Conservation (phyloP, 441 rosid genomes). For the Brassica balearica region DNA sequence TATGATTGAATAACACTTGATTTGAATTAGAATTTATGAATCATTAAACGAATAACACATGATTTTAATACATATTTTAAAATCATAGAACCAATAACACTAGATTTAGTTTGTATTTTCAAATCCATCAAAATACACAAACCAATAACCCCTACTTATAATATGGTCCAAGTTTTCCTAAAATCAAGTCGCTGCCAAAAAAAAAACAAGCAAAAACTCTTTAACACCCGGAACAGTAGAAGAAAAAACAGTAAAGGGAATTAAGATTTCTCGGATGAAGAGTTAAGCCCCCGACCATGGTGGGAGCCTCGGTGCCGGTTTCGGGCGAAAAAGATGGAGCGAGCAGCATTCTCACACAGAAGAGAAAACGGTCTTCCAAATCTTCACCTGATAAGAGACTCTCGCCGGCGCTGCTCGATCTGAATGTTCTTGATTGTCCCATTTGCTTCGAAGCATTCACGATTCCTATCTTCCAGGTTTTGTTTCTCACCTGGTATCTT, state of each 20-base stretch:
- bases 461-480: conserved; percentile 33
- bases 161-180: no score
- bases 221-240: neutral
- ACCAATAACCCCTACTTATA: no score
- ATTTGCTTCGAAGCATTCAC: conserved; percentile 25
- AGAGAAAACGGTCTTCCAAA: neutral
- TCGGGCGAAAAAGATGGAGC: neutral
- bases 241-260: neutral
- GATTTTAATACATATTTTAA: no score
- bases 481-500: neutral
- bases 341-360: neutral
- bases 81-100: no score
- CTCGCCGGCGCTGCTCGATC: neutral
- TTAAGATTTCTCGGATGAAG: neutral
- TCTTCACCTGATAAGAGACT: neutral
- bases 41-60: no score
- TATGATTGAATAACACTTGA: no score
- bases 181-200: no score
- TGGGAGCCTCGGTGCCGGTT: neutral
- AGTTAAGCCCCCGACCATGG: neutral
- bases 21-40: no score
- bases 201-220: neutral
- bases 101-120: no score
- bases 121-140: no score
- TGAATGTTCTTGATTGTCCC: conserved; percentile 20